These are phyloP conservation scores for Durotheca rogersii DNA, from an alignment of 495 filamentous ascomycete genomes.

Conservation along the genomic window DNA sequence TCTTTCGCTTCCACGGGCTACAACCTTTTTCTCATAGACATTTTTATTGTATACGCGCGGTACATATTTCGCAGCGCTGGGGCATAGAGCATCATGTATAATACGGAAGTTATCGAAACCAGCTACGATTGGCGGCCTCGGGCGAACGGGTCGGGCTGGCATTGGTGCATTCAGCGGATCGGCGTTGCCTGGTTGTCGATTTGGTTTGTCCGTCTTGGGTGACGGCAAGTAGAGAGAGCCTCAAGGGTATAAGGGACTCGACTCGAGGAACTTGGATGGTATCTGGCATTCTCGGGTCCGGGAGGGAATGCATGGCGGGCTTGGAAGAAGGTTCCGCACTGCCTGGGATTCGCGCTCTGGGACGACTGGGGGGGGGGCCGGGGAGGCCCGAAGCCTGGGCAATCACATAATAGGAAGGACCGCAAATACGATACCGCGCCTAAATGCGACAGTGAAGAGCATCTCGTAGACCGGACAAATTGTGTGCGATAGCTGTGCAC, in stretches of 20 bases:
- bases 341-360: slow-evolving; percentile 6
- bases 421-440: slow-evolving; percentile 21
- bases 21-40: no score
- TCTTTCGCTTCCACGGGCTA: no score
- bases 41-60: slow-evolving; percentile 22
- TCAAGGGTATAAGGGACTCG: slow-evolving; percentile 4
- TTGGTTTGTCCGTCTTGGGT: slow-evolving; percentile 4
- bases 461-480: not conserved
- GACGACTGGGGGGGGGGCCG: slow-evolving; percentile 8
- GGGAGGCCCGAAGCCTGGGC: slow-evolving; percentile 12
- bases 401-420: slow-evolving; percentile 28
- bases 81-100: slow-evolving; percentile 32
- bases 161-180: slow-evolving; percentile 26
- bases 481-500: not conserved
- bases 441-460: slow-evolving; percentile 2
- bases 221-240: slow-evolving; percentile 9
- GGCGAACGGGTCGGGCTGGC: slow-evolving; percentile 14
- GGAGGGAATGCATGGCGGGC: slow-evolving; percentile 10
- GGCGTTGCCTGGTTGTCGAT: slow-evolving; percentile 21
- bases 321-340: slow-evolving; percentile 8
- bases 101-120: slow-evolving; percentile 29
- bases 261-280: slow-evolving; percentile 22
- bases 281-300: slow-evolving; percentile 5
- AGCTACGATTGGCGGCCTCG: slow-evolving; percentile 12
- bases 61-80: slow-evolving; percentile 29